Conservation (phyloP, 2,329 filamentous ascomycete species). For the Leptosphaerulina australis region DNA sequence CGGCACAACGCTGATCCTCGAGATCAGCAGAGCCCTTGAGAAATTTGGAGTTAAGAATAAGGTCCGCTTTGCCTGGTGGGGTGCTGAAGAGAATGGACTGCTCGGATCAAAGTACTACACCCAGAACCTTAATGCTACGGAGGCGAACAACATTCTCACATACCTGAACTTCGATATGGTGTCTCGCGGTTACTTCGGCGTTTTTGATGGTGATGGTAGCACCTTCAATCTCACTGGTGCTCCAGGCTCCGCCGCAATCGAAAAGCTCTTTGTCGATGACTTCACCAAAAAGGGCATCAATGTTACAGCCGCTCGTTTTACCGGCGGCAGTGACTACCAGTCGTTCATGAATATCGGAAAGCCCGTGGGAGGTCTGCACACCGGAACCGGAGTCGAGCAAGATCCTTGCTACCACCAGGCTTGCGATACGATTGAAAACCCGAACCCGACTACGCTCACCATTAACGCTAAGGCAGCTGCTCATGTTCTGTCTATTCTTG, state of each 20-base stretch:
- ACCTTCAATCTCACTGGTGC: slow-evolving; percentile 43
- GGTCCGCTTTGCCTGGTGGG: slow-evolving; percentile 51
- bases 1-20: slow-evolving; percentile 47
- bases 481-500: slow-evolving; percentile 44
- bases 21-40: slow-evolving; percentile 46
- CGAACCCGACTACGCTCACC: slow-evolving; percentile 45
- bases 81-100: slow-evolving; percentile 50
- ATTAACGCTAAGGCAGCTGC: slow-evolving; percentile 49
- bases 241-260: slow-evolving; percentile 43
- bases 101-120: slow-evolving; percentile 50
- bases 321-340: slow-evolving; percentile 50
- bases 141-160: slow-evolving; percentile 47
- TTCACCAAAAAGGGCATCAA: slow-evolving; percentile 44
- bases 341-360: slow-evolving; percentile 51
- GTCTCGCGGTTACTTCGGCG: slow-evolving; percentile 46
- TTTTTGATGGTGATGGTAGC: slow-evolving; percentile 50
- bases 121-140: slow-evolving; percentile 37
- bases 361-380: slow-evolving; percentile 49
- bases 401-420: slow-evolving; percentile 50
- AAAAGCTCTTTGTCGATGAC: slow-evolving; percentile 47
- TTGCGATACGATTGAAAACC: slow-evolving; percentile 49
- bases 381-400: slow-evolving; percentile 49
- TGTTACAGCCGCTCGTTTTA: slow-evolving; percentile 47
- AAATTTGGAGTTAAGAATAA: slow-evolving; percentile 50
- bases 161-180: slow-evolving; percentile 55